A percentile compares a stretch with the other conserved stretches of the same genome.
These are phyloP conservation scores for Skeletonema grethae DNA, from an alignment of 108 stramenopile species.

Conservation along the genomic window DNA sequence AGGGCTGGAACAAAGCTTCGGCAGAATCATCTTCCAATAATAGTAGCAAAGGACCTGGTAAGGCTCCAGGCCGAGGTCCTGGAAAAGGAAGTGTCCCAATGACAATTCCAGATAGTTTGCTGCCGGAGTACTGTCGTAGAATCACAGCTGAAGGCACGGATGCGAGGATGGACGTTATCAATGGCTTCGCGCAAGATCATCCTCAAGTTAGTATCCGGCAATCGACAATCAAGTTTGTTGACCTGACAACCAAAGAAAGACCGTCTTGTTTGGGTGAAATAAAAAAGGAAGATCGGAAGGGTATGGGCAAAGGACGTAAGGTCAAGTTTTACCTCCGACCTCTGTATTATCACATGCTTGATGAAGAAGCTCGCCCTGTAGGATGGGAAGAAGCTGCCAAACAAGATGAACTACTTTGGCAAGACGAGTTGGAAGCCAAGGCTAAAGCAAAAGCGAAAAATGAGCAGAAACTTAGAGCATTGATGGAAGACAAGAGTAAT, in stretches of 20 bases:
- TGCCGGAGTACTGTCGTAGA: constrained; percentile 80
- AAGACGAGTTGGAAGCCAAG: constrained; percentile 41
- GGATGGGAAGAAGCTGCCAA: constrained; percentile 78
- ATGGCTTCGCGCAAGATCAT: constrained; percentile 75
- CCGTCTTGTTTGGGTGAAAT: constrained; percentile 62
- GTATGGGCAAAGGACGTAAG: constrained; percentile 65
- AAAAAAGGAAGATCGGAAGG: constrained; percentile 31
- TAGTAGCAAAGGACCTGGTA: constrained; percentile 22
- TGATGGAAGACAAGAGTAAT: constrained; percentile 29
- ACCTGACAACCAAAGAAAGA: constrained; percentile 80
- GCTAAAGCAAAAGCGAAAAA: constrained; percentile 35
- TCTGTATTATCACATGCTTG: constrained; percentile 76
- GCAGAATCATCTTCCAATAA: constrained; percentile 22
- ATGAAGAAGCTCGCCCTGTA: constrained; percentile 67
- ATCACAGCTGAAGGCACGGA: constrained; percentile 76
- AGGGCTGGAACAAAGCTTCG: constrained; percentile 42
- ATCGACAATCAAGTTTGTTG: constrained; percentile 76
- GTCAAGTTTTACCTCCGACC: constrained; percentile 85
- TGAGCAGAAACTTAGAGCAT: constrained; percentile 35
- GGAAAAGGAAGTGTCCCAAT: constrained; percentile 71
- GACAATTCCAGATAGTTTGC: constrained; percentile 73
- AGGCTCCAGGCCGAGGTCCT: constrained; percentile 22
- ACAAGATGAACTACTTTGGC: constrained; percentile 62
- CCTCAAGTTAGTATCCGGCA: constrained; percentile 80
- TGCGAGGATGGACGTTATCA: constrained; percentile 75